Evolutionary conservation across 208 protist genomes (phyloP).

Genomic region (Trypanosoma vivax): DNA sequence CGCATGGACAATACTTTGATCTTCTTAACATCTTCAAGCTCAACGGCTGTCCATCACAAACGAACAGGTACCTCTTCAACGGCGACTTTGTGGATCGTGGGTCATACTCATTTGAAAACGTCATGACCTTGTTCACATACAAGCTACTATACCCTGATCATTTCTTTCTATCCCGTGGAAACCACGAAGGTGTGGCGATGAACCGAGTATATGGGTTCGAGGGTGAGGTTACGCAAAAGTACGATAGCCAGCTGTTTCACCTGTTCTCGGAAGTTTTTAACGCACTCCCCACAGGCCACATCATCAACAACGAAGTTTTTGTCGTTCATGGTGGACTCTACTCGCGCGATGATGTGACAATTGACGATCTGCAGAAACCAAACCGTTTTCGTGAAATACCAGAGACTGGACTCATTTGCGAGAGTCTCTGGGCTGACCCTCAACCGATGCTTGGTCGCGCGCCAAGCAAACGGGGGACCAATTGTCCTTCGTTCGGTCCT

Average conservation of each 20-base stretch:
- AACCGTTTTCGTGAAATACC: conserved; percentile 94
- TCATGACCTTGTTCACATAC: conserved; percentile 94
- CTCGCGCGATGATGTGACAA: conserved; percentile 92
- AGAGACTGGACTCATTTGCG: conserved; percentile 92
- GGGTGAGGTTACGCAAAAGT: conserved; percentile 96
- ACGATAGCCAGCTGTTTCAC: conserved; percentile 85
- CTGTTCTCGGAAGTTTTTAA: conserved; percentile 96
- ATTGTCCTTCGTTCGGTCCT: conserved; percentile 94
- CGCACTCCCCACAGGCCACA: conserved; percentile 89
- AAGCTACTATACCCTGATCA: conserved; percentile 95
- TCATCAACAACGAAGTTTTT: conserved; percentile 92
- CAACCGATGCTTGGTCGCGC: conserved; percentile 87
- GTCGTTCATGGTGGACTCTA: conserved; percentile 97
- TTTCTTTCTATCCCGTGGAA: conserved; percentile 93
- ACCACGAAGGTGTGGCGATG: conserved; percentile 95
- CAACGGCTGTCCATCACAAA: conserved; percentile 74
- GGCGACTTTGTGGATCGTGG: conserved; percentile 96
- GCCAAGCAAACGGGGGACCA: conserved; percentile 94
- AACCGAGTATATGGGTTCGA: conserved; percentile 98
- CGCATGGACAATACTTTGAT: conserved; percentile 98
- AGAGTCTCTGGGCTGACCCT: conserved; percentile 96
- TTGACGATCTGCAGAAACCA: conserved; percentile 94
- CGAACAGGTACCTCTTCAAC: conserved; percentile 95
- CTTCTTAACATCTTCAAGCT: conserved; percentile 96
- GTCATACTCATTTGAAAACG: conserved; percentile 95